Conservation (phyloP, 345 rosid genomes). For the Mercurialis annua region DNA sequence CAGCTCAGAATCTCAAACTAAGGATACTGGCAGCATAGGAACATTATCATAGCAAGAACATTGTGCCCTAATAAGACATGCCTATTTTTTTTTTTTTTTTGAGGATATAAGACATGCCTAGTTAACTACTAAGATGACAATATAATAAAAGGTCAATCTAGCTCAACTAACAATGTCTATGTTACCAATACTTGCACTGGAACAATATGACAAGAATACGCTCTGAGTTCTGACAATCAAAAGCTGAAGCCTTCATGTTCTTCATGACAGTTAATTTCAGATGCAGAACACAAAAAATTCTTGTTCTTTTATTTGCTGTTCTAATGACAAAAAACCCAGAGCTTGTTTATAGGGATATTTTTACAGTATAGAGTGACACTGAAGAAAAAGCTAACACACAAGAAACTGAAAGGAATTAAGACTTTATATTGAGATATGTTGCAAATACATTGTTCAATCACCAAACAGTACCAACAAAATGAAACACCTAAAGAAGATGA, state of each 20-base stretch:
- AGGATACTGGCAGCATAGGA: background rate
- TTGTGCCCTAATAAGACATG: background rate
- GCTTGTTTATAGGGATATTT: background rate
- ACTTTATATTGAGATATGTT: background rate
- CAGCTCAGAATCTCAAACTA: background rate
- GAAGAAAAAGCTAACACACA: background rate
- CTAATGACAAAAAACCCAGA: no score
- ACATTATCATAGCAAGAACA: background rate
- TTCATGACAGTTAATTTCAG: background rate
- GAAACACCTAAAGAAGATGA: background rate
- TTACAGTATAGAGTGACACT: background rate
- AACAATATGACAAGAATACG: background rate
- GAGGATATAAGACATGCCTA: no score
- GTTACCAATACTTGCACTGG: background rate
- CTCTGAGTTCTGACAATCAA: background rate
- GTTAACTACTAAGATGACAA: background rate
- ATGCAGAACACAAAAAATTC: constrained; percentile 4
- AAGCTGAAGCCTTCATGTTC: background rate
- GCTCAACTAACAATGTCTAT: background rate
- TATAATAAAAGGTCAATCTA: background rate
- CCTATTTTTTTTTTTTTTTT: no score
- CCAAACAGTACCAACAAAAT: background rate
- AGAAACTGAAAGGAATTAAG: background rate
- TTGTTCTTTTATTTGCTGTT: background rate
- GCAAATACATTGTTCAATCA: background rate